Conservation (phyloP, 148 eudicot genomes). For the Amaranthus palmeri region DNA sequence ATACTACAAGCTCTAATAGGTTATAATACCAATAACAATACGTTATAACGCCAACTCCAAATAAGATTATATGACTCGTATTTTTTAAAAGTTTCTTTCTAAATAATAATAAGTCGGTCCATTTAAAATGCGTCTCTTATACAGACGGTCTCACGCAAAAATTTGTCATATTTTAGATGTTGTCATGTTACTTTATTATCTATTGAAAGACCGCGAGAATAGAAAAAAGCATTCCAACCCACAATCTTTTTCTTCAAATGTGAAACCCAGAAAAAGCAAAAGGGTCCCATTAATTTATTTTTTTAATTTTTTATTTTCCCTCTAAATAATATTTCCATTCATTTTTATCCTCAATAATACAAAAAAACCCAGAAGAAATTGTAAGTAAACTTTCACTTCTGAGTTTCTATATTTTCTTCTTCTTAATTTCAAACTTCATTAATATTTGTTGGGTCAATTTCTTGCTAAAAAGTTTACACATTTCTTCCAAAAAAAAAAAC, state of each 20-base stretch:
- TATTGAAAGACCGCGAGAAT: slow-evolving; percentile 23
- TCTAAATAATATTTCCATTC: background rate
- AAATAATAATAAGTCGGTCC: too few relatives aligned
- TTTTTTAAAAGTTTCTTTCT: too few relatives aligned
- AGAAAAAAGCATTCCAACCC: slow-evolving; percentile 20
- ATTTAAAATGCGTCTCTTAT: too few relatives aligned
- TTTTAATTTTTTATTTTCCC: background rate
- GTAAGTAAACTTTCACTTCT: slow-evolving; percentile 27
- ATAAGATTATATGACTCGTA: too few relatives aligned
- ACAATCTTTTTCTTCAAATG: slow-evolving; percentile 4
- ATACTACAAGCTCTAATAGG: too few relatives aligned
- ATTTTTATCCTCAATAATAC: background rate
- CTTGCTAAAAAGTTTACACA: slow-evolving; percentile 14
- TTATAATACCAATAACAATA: too few relatives aligned
- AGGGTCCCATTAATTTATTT: background rate
- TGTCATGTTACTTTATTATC: too few relatives aligned
- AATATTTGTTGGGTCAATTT: slow-evolving; percentile 25
- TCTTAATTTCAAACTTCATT: slow-evolving; percentile 19
- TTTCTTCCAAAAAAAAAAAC: slow-evolving; percentile 5
- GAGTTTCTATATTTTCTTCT: slow-evolving; percentile 19
- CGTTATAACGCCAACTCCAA: too few relatives aligned
- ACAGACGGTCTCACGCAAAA: too few relatives aligned
- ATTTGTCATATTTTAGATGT: too few relatives aligned
- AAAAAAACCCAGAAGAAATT: slow-evolving; percentile 7
- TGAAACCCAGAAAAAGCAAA: slow-evolving; percentile 1